Conservation (phyloP, 2,329 filamentous ascomycete genomes). For the Beauveria caledonica region DNA sequence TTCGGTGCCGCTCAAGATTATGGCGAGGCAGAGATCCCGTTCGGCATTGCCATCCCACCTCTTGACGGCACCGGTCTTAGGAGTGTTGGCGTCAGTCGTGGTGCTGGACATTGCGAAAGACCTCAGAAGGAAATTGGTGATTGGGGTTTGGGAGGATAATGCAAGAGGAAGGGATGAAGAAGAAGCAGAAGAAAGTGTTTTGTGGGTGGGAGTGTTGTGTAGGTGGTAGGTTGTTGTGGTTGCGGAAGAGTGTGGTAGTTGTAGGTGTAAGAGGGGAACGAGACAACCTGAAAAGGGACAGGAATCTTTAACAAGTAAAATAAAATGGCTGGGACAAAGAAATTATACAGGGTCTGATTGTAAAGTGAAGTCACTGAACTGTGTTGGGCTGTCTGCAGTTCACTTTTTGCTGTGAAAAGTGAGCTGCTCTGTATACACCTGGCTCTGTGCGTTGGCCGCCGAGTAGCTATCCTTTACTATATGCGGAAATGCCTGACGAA, state of each 20-base stretch:
- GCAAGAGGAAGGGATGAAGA: not conserved
- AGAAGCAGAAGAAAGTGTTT: not conserved
- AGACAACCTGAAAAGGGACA: too few relatives aligned
- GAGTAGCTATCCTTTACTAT: too few relatives aligned
- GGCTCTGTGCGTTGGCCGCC: not conserved
- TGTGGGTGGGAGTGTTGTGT: not conserved
- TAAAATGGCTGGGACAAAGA: not conserved
- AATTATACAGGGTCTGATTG: not conserved
- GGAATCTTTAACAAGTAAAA: not conserved
- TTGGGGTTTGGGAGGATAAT: not conserved
- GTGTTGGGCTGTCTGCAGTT: not conserved
- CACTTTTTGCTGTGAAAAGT: not conserved
- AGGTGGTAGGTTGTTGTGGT: not conserved
- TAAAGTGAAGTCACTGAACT: not conserved
- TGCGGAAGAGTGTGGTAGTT: not conserved
- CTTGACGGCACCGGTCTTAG: constrained; percentile 18
- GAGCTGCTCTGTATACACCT: not conserved
- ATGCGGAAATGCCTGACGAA: not conserved
- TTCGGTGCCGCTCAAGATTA: constrained; percentile 23
- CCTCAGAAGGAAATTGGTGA: not conserved
- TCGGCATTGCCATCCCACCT: constrained; percentile 30
- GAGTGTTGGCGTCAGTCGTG: not conserved
- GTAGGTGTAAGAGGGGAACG: not conserved
- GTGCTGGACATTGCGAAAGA: not conserved
- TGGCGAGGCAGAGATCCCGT: constrained; percentile 30